Conservation (phyloP, 768 basidiomycete genomes). For the Boletus fagicola region DNA sequence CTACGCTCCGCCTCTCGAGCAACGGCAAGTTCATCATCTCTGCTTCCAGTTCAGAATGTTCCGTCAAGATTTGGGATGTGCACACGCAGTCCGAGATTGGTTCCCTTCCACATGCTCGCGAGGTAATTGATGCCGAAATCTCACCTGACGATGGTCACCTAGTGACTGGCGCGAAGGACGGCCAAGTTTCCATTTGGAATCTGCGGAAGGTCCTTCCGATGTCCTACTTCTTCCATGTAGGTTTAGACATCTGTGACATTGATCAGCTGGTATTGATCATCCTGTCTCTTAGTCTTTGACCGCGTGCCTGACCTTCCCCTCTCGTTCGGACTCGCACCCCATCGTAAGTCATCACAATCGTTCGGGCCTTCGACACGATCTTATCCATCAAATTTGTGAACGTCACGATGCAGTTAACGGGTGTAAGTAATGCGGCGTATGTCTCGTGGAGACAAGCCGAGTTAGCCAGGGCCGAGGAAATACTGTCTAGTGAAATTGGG, state of each 20-base stretch:
- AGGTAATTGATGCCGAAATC: slow-evolving; percentile 12
- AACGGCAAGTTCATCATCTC: slow-evolving; percentile 23
- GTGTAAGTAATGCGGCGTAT: slow-evolving; percentile 11
- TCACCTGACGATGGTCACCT: slow-evolving; percentile 17
- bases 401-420: slow-evolving; percentile 7
- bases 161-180: slow-evolving; percentile 6
- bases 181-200: slow-evolving; percentile 16
- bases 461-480: slow-evolving; percentile 9
- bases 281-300: slow-evolving; percentile 8
- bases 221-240: slow-evolving; percentile 13
- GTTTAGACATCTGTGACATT: neutral
- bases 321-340: neutral
- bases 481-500: slow-evolving; percentile 17
- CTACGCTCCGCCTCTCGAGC: slow-evolving; percentile 18
- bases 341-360: slow-evolving; percentile 6
- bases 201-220: slow-evolving; percentile 8
- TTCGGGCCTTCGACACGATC: neutral
- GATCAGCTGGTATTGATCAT: neutral
- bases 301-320: neutral
- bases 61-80: slow-evolving; percentile 20
- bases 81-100: slow-evolving; percentile 3
- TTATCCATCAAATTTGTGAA: neutral
- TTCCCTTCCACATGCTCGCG: slow-evolving; percentile 8
- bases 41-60: slow-evolving; percentile 15
- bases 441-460: slow-evolving; percentile 7